phyloP scores from a whole-genome alignment of 345 rosid genomes.

The Gossypium longicalyx region DNA sequence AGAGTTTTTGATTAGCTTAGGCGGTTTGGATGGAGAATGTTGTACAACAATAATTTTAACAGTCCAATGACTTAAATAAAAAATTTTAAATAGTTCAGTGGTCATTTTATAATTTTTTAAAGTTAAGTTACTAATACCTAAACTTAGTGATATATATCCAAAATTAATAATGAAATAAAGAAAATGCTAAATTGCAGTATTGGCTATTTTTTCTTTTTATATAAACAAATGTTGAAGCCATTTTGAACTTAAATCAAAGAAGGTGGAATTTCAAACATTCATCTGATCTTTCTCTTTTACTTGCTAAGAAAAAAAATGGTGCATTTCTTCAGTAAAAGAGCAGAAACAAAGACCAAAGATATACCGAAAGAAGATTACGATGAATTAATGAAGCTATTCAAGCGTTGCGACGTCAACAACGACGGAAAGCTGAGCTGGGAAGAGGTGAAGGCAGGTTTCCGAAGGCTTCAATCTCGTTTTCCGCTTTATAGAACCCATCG shows the following conservation, averaged over 20 bases:
- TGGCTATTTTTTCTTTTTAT: no score
- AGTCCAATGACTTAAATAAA: no score
- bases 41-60: no score
- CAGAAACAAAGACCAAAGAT: not conserved
- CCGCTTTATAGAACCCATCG: conserved; percentile 11
- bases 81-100: no score
- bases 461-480: conserved; percentile 12
- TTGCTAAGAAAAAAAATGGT: not conserved
- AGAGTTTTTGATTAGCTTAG: no score
- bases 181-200: not conserved
- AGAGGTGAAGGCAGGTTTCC: conserved; percentile 23
- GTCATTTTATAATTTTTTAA: no score
- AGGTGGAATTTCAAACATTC: not conserved
- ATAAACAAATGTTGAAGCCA: not conserved
- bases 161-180: not conserved
- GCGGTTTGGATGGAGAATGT: no score
- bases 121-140: no score
- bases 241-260: not conserved
- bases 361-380: not conserved
- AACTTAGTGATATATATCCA: no score
- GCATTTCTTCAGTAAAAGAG: not conserved
- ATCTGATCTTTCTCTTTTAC: not conserved
- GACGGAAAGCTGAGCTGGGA: conserved; percentile 22
- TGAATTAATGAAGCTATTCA: not conserved
- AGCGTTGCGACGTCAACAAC: conserved; percentile 9